phyloP scores from a whole-genome alignment of 2,329 filamentous ascomycete genomes.

The Elsinoe australis region DNA sequence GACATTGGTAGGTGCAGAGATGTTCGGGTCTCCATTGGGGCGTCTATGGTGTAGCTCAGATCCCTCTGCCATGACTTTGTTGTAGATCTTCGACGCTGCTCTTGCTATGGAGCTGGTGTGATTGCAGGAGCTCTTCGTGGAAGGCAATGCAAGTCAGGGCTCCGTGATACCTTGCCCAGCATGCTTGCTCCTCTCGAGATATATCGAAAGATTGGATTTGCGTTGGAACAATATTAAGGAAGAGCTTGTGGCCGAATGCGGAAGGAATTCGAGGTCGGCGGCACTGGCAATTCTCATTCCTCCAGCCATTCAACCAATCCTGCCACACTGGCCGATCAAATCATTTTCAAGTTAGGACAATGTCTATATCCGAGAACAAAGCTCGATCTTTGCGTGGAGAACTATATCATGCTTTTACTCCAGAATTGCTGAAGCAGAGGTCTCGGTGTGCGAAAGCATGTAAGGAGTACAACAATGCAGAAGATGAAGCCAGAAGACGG shows the following conservation, averaged over 20 bases:
- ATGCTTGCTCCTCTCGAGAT: too few species aligned
- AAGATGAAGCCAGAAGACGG: constrained; percentile 51
- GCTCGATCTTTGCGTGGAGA: constrained; percentile 37
- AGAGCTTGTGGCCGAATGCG: neutral
- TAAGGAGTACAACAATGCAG: constrained; percentile 54
- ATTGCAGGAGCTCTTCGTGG: too few species aligned
- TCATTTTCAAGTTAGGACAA: too few species aligned
- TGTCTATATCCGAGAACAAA: constrained; percentile 29
- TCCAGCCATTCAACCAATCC: too few species aligned
- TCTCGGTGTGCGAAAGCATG: constrained; percentile 56
- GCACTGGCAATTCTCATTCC: too few species aligned
- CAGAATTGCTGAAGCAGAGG: constrained; percentile 58
- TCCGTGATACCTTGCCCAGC: too few species aligned
- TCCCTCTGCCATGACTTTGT: neutral
- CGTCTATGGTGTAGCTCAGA: constrained; percentile 3
- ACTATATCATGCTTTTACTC: constrained; percentile 66
- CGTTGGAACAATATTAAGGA: neutral
- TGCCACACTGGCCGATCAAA: too few species aligned
- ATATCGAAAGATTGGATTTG: too few species aligned
- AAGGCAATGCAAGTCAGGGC: too few species aligned
- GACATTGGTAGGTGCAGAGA: constrained; percentile 17
- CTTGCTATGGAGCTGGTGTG: too few species aligned
- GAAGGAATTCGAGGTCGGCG: neutral
- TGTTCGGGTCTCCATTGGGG: constrained; percentile 18
- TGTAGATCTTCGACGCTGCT: neutral